Conservation (phyloP, 2,329 filamentous ascomycete species). For the Epichloe gansuensis region DNA sequence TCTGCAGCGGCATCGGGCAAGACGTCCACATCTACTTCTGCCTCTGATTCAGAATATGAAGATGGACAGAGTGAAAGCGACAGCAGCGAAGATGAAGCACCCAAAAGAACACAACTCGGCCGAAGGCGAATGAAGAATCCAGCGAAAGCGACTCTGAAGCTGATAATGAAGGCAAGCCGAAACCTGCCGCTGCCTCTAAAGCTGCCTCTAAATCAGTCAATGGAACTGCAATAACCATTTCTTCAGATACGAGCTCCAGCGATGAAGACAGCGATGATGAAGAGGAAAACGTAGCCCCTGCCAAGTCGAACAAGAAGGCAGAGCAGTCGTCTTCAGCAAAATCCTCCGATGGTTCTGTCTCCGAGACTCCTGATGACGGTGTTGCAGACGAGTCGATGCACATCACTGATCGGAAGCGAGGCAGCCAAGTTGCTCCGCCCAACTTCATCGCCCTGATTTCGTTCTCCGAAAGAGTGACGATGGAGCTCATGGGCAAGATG, state of each 20-base stretch:
- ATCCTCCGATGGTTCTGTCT: conserved; percentile 4
- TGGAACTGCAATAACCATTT: conserved; percentile 7
- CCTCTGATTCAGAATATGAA: conserved; percentile 12
- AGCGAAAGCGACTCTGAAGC: conserved; percentile 14
- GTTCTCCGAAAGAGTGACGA: conserved; percentile 36
- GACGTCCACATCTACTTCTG: conserved; percentile 13
- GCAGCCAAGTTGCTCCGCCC: conserved; percentile 26
- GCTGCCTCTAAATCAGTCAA: conserved; percentile 9
- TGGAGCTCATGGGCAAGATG: conserved; percentile 29
- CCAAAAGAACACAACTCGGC: conserved; percentile 8
- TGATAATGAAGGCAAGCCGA: not conserved
- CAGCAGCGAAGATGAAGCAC: conserved; percentile 7
- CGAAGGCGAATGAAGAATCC: not conserved
- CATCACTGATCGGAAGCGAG: conserved; percentile 20
- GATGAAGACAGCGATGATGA: conserved; percentile 14
- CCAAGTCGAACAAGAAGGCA: not conserved
- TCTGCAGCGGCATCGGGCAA: not conserved
- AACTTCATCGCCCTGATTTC: conserved; percentile 38
- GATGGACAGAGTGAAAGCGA: conserved; percentile 3
- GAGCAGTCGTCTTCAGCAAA: not conserved
- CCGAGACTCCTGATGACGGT: conserved; percentile 14
- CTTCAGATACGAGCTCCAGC: conserved; percentile 12
- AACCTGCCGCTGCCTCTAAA: conserved; percentile 11
- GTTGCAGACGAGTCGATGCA: conserved; percentile 29
- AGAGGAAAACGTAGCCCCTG: conserved; percentile 1